phyloP scores from a whole-genome alignment of 352 stramenopile genomes.

The Phytophthora palmivora region DNA sequence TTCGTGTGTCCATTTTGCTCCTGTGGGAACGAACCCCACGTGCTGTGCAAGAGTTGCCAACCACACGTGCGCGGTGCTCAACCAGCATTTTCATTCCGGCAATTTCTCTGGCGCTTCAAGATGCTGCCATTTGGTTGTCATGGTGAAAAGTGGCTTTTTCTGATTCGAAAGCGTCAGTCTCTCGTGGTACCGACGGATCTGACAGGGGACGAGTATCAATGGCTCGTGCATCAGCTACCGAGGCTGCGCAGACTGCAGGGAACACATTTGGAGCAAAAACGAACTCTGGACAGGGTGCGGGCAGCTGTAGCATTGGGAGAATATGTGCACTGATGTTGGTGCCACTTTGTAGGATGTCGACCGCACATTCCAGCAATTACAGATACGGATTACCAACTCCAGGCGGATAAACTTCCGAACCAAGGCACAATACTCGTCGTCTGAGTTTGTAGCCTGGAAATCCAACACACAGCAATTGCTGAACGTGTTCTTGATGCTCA shows the following conservation, averaged over 20 bases:
- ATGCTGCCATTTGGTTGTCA: conserved; percentile 54
- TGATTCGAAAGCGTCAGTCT: conserved; percentile 46
- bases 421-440: conserved; percentile 39
- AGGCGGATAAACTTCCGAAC: conserved; percentile 27
- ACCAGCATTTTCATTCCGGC: conserved; percentile 48
- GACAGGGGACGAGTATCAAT: conserved; percentile 43
- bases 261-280: conserved; percentile 39
- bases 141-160: conserved; percentile 60
- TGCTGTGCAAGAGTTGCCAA: conserved; percentile 54
- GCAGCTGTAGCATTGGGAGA: background rate
- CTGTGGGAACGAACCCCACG: conserved; percentile 35
- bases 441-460: conserved; percentile 48
- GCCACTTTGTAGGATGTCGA: conserved; percentile 45
- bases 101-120: conserved; percentile 58
- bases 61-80: conserved; percentile 46
- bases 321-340: background rate
- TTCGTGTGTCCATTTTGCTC: conserved; percentile 56
- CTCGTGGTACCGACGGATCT: conserved; percentile 38
- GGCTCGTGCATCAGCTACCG: conserved; percentile 36
- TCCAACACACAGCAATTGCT: conserved; percentile 47
- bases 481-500: conserved; percentile 52
- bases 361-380: conserved; percentile 53
- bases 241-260: conserved; percentile 26
- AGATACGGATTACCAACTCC: conserved; percentile 27
- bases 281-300: conserved; percentile 45